Percentiles rank a stretch among this genome's conserved stretches.
Conservation (phyloP, 331 rosid species). For the Dryas integrifolia region DNA sequence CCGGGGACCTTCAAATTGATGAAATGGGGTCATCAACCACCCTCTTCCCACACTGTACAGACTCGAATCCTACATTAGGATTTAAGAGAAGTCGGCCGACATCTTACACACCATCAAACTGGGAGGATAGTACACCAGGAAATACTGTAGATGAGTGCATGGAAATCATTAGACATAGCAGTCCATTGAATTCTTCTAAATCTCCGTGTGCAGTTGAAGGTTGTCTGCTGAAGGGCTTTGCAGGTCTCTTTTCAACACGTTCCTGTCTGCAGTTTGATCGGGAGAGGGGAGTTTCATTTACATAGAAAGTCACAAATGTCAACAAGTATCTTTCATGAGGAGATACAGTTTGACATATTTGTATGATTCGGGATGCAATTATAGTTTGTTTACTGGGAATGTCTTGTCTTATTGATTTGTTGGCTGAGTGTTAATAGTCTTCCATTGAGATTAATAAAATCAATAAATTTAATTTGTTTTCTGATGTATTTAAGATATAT, state of each 20-base stretch:
- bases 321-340: conserved; percentile 7
- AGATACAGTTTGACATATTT: background rate
- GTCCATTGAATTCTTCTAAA: conserved; percentile 53
- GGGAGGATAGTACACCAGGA: conserved; percentile 35
- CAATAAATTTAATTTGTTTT: background rate
- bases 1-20: conserved; percentile 38
- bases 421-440: background rate
- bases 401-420: background rate
- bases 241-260: conserved; percentile 59
- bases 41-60: conserved; percentile 25
- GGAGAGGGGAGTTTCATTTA: conserved; percentile 51
- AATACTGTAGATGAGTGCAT: conserved; percentile 42
- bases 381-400: background rate
- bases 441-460: background rate
- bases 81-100: conserved; percentile 49
- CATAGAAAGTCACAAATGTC: conserved; percentile 27
- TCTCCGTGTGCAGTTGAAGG: conserved; percentile 80
- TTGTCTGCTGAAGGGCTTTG: conserved; percentile 68
- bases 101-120: conserved; percentile 27
- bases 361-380: background rate
- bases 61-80: conserved; percentile 29
- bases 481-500: background rate
- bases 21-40: conserved; percentile 38
- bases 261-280: conserved; percentile 48
- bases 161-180: conserved; percentile 48